Evolutionary conservation across 306 rosid species (phyloP), one percentile per base, ranked within the genome.

Genomic region (Prunus campanulata): DNA sequence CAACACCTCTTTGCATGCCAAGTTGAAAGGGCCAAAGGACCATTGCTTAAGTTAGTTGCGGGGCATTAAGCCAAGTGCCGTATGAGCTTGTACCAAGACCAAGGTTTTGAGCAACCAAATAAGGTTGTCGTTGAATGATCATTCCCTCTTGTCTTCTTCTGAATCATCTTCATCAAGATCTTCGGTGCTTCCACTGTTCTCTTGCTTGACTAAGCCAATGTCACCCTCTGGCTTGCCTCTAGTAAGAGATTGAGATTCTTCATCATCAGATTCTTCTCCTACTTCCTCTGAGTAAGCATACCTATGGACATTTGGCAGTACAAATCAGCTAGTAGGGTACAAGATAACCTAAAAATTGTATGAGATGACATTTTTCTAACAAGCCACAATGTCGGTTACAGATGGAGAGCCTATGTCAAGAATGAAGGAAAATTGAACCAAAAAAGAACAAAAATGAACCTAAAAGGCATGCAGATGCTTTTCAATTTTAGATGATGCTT

Each of bases 231-330:
- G 86, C 81, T 88, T 90, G 47, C 84, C 85, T 50, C 74, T 85
- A 2, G 89, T 92, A 42, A 92, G 85, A 75, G 95, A 85, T 29
- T 71, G 88, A 69, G 90, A 85, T 85, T 92, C 98, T 82, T 94
- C 98, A 4, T 91, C 98, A 68, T 90, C 96, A 30, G 90, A 89
- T 3, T 88, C 96, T 62, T 87, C 97, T 66, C 97, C 96, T 52
- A 88, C 84, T 84, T 92, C 88, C 75, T 90, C 98, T 1, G 98
- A 95, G 86, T 95, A 92, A 10, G 98, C 97, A 83, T 92, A 95
- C 90, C 98, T 95, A 62, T 42, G 24, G 65, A 76, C 32, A 22
- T 66, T 75, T 22, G 32, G 72, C 48, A 79, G 72, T 11, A 44
- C 48, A 72, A 70, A 77, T 80, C 68, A 83, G 57, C 62, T 66